Base-by-base conservation (phyloP, 2,329 filamentous ascomycete genomes). In the Colletotrichum spaethianum region DNA sequence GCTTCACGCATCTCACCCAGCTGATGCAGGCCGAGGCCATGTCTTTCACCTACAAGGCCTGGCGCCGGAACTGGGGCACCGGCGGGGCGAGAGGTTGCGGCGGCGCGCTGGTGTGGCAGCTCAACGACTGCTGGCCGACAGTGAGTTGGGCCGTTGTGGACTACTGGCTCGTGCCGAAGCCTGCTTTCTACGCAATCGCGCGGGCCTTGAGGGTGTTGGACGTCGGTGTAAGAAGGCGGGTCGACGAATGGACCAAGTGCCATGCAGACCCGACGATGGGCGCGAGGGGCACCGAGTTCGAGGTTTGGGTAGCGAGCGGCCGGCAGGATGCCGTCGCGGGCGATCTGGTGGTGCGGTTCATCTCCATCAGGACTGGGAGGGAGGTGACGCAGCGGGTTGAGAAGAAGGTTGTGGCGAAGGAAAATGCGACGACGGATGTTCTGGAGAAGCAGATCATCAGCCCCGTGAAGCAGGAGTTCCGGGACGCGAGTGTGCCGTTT, bases 1-100 rank as follows among this genome's bases (percentile, higher is more conserved):
- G 94, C 73, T 94, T 95, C 83, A 95, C 95, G 80, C 93, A 93
- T 18, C 90, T 92, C 28, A 89, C 88, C 0, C 88, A 89, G 73
- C 77, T 89, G 7, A 84, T 87, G 71, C 88, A 90, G 78, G 83
- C 86, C 3, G 88, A 90, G 74, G 84, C 87, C 60, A 82, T 89
- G 76, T 81, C 83, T 4, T 84, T 81, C 42, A 86, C 87, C 0
- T 89, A 89, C 76, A 83, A 86, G 50, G 79, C 83, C 4, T 90
- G 91, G 91, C 84, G 91, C 59, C 86, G 89, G 33, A 86, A 92
- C 78, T 93, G 91, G 91, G 85, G 86, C 76, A 84, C 76, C 87
- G 86, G 72, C 83, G 88, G 75, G 81, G 87, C 63, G 83, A 89
- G 76, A 76, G 90, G 80, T 86, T 93, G 91, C 76, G 90, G 90